Evolutionary conservation across 192 early-diverging fungal genomes (phyloP), one percentile per base, ranked within the genome.

Genomic region (Thoreauomyces humboldtii): DNA sequence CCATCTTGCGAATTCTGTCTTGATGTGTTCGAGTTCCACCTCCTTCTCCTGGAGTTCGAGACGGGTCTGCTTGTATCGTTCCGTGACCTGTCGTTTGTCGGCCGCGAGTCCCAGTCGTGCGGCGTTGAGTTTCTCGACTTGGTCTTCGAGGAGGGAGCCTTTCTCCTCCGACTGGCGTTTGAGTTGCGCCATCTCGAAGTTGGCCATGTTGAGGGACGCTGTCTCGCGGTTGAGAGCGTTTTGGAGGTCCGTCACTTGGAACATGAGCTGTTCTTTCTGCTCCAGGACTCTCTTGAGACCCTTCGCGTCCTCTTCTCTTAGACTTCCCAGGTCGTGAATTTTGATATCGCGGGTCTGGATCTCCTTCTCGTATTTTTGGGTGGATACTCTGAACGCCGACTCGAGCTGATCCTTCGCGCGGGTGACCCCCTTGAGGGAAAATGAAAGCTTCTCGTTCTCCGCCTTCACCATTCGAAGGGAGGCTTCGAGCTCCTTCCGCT

Each of bases 231-330:
- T 79, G 17, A 79, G 55, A 15, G 69, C 60, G 50, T 81, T 84
- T 59, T 84, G 75, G 15, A 84, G 48, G 59, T 84, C 82, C 17
- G 78, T 84, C 11, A 81, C 73, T 67, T 84, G 77, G 67, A 79
- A 84, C 71, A 84, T 77, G 19, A 84, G 63, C 59, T 84, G 79
- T 53, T 84, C 82, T 54, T 79, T 81, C 21, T 73, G 63, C 44
- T 84, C 79, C 59, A 80, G 77, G 7, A 75, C 9, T 42, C 69
- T 73, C 47, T 64, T 74, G 37, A 84, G 35, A 47, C 28, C 59
- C 29, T 59, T 65, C 12, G 61, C 67, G 57, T 84, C 79, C 44
- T 77, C 65, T 17, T 43, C 70, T 9, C 75, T 65, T 21, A 69
- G 57, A 29, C 59, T 46, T 25, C 46, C 53, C 2, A 81, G 56